phyloP scores from a whole-genome alignment of 2,329 filamentous ascomycete species.

The Trichoderma cornu-damae region DNA sequence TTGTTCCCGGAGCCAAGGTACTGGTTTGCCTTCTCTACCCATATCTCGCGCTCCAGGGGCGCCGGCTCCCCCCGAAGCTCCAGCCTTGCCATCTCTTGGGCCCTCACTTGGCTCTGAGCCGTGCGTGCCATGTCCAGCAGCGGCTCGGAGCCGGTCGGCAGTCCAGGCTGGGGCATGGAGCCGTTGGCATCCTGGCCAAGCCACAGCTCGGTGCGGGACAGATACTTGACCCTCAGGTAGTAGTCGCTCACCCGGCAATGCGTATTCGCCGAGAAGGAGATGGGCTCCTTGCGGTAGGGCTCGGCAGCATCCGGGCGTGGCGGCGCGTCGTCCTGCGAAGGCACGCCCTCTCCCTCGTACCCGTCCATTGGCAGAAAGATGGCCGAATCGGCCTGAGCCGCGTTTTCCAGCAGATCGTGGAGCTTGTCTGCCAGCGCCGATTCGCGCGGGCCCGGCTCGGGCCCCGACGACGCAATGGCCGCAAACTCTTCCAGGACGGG shows the following conservation, averaged over 20 bases:
- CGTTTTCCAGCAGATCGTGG: constrained; percentile 25
- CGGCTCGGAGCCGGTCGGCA: constrained; percentile 3
- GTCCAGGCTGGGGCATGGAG: neutral
- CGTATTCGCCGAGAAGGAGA: constrained; percentile 17
- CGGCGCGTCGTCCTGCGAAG: constrained; percentile 17
- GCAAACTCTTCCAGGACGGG: constrained; percentile 18
- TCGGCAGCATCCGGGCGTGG: neutral
- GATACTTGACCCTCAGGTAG: constrained; percentile 17
- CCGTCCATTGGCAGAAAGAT: constrained; percentile 30
- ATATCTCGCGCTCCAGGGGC: neutral
- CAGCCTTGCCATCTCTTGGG: neutral
- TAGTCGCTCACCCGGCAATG: constrained; percentile 16
- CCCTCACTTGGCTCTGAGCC: constrained; percentile 4
- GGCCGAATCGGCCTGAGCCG: constrained; percentile 23
- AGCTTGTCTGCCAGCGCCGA: constrained; percentile 24
- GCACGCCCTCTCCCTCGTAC: constrained; percentile 24
- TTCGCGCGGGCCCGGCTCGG: neutral
- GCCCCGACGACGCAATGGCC: neutral
- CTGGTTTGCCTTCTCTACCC: constrained; percentile 4
- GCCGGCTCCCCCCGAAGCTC: constrained; percentile 21
- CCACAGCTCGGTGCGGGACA: constrained; percentile 12
- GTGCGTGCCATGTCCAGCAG: neutral
- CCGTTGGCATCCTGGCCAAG: constrained; percentile 5
- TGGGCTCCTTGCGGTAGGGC: constrained; percentile 13
- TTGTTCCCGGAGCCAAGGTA: neutral